Evolutionary conservation across 192 early-diverging fungal species (phyloP), one percentile per base, ranked within the genome.

Genomic region (Coemansia sp.): DNA sequence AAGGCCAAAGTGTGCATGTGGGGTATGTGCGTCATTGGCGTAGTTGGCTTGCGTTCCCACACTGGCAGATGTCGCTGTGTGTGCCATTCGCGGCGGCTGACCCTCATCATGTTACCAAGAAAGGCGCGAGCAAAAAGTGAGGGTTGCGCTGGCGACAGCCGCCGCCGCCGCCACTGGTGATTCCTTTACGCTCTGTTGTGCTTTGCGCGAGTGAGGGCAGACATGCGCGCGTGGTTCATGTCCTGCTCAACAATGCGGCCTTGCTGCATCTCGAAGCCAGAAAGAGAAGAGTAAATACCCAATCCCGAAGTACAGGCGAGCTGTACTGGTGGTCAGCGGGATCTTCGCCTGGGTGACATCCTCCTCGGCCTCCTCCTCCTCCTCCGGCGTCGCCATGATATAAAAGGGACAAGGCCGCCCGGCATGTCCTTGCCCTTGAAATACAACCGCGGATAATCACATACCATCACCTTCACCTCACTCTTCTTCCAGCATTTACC

Each of bases 131-230:
- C 15, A 15, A 29, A 51, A 27, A 14, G 27, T 1, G 29, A 54
- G 17, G 51, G 27, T 31, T 27, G 51, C 15, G 12, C 27, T 54
- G 51, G 31, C 29, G 51, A 54, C 51, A 31, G 51, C 14, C 51
- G 51, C 51, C n/a, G n/a, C n/a, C n/a, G n/a, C n/a, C 51, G 29
- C 51, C 51, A 54, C 27, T 32, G 17, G 29, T 32, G 51, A 32
- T 54, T 54, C 51, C 51, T n/a, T 54, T 54, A 12, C 51, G n/a
- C 29, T 54, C 51, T 31, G 27, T 32, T 54, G 51, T 27, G 29
- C 32, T 35, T 35, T 35, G 32, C 7, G 32, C n/a, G n/a, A n/a
- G n/a, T n/a, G 32, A 7, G 32, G 32, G 32, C n/a, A 54, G 31
- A 15, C 25, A 31, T 31, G 51, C 46, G 32, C 32, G 46, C 46